Conservation (phyloP, 176 grass and related monocot genomes). For the Lolium rigidum region DNA sequence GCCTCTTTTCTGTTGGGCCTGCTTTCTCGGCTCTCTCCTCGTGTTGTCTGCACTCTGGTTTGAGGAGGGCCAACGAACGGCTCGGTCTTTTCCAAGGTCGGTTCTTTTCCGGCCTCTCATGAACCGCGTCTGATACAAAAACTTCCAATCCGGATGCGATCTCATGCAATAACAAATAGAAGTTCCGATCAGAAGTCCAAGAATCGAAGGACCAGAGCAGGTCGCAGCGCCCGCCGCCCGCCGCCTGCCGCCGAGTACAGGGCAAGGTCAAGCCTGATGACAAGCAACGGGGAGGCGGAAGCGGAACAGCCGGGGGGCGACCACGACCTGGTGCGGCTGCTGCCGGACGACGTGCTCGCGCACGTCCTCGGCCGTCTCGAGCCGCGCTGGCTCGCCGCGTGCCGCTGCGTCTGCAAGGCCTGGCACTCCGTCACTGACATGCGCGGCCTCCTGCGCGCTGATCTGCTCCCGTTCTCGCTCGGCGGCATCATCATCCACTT, state of each 20-base stretch:
- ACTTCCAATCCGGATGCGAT: background rate
- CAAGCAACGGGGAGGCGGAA: background rate
- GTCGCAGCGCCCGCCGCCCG: no score
- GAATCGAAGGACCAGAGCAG: background rate
- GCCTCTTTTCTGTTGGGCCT: no score
- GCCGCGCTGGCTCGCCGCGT: background rate
- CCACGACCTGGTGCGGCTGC: background rate
- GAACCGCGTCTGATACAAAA: background rate
- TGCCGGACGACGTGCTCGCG: background rate
- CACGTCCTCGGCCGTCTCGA: background rate
- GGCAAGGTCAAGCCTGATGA: background rate
- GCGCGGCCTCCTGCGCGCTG: background rate
- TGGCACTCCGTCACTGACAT: background rate
- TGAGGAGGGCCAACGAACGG: no score
- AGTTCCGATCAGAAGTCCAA: background rate
- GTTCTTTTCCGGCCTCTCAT: no score
- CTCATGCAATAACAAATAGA: background rate
- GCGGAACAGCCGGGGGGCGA: background rate
- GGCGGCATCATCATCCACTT: background rate
- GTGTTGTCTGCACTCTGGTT: no score
- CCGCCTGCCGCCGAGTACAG: background rate
- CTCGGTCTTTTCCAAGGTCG: background rate
- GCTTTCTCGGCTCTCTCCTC: no score
- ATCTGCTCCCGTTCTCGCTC: background rate
- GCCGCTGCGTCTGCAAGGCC: background rate